Conservation (phyloP, 768 basidiomycete genomes). For the Tricholoma matsutake region DNA sequence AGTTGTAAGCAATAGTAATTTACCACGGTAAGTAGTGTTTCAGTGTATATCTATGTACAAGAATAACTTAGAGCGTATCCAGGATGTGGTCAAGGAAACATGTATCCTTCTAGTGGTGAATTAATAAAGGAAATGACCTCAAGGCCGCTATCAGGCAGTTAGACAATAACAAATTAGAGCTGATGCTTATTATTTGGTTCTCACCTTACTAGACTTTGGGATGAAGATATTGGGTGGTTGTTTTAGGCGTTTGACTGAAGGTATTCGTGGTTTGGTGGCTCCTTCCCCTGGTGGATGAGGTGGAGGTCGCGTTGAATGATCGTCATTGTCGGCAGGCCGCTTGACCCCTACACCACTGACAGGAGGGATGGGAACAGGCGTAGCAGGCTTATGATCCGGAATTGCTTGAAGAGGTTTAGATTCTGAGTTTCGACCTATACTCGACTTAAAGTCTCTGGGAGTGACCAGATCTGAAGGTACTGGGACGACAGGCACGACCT, state of each 20-base stretch:
- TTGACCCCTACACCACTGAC: background rate
- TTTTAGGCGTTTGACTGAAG: conserved; percentile 36
- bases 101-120: conserved; percentile 6
- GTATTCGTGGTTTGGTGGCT: background rate
- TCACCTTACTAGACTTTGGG: conserved; percentile 45
- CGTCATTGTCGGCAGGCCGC: background rate
- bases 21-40: background rate
- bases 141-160: conserved; percentile 5
- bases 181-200: background rate
- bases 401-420: background rate
- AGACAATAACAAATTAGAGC: background rate
- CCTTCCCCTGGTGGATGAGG: background rate
- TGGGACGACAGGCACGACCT: conserved; percentile 6
- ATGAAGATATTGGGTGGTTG: conserved; percentile 52
- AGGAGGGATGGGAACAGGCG: background rate
- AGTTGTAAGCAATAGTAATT: conserved; percentile 12
- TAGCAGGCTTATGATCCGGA: background rate
- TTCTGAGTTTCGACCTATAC: background rate
- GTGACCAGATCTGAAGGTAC: conserved; percentile 18
- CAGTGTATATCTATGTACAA: background rate
- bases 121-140: background rate
- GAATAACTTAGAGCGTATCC: background rate
- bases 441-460: conserved; percentile 16
- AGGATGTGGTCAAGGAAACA: background rate
- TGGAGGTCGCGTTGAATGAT: background rate